Percentiles rank a stretch among this genome's conserved stretches.
phyloP scores from a whole-genome alignment of 495 filamentous ascomycete species.

The Neohortaea acidophila region DNA sequence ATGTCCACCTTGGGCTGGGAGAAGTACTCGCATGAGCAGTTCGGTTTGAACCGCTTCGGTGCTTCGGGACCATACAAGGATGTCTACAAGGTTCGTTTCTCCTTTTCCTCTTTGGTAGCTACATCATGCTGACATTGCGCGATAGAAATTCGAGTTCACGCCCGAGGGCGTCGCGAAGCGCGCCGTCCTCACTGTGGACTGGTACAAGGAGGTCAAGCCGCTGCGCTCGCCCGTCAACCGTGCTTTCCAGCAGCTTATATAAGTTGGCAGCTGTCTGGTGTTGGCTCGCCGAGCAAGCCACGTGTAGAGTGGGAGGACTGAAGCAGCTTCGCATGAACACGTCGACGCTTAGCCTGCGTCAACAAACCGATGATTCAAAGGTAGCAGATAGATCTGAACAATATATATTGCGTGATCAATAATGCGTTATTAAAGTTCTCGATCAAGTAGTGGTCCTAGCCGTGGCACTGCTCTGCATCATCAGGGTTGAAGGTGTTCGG shows the following conservation, averaged over 20 bases:
- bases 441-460: too few relatives aligned
- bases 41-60: slow-evolving; percentile 96
- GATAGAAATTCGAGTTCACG: slow-evolving; percentile 97
- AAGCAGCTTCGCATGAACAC: too few relatives aligned
- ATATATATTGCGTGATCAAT: too few relatives aligned
- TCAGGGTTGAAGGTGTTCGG: too few relatives aligned
- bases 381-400: too few relatives aligned
- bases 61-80: slow-evolving; percentile 93
- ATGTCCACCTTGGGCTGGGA: slow-evolving; percentile 94
- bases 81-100: slow-evolving; percentile 59
- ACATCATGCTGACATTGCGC: slow-evolving; percentile 18
- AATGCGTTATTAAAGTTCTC: too few relatives aligned
- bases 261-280: too few relatives aligned
- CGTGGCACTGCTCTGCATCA: too few relatives aligned
- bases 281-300: too few relatives aligned
- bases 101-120: not conserved
- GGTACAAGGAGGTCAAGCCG: slow-evolving; percentile 84
- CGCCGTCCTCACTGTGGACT: slow-evolving; percentile 75
- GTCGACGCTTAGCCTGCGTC: too few relatives aligned
- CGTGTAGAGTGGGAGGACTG: too few relatives aligned
- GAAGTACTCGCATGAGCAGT: slow-evolving; percentile 97
- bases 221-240: slow-evolving; percentile 92
- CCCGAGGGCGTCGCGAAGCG: slow-evolving; percentile 92
- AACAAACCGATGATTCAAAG: too few relatives aligned
- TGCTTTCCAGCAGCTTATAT: slow-evolving; percentile 76